Conservation (phyloP, 345 rosid genomes). For the Atalantia buxifolia region DNA sequence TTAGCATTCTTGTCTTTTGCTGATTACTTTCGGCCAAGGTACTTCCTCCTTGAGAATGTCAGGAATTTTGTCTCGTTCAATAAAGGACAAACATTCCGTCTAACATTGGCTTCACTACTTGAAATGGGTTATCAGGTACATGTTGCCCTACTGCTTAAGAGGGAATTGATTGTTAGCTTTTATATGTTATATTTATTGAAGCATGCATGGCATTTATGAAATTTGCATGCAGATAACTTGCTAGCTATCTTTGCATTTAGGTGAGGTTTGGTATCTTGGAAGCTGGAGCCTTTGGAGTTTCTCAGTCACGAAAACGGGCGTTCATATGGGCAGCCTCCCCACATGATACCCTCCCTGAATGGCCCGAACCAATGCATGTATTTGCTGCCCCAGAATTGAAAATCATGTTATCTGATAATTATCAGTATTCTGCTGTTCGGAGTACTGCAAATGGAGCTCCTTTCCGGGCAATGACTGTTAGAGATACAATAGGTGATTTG, state of each 20-base stretch:
- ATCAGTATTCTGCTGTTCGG: conserved; percentile 45
- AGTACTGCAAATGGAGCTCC: conserved; percentile 59
- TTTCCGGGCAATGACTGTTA: conserved; percentile 66
- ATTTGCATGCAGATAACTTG: background rate
- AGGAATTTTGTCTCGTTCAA: conserved; percentile 79
- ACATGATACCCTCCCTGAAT: conserved; percentile 76
- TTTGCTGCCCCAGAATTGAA: conserved; percentile 63
- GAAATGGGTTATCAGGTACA: conserved; percentile 60
- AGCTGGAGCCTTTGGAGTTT: conserved; percentile 91
- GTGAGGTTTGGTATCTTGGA: conserved; percentile 96
- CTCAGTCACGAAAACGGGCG: conserved; percentile 88
- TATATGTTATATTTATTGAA: background rate
- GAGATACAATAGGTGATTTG: conserved; percentile 90
- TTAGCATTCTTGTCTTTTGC: conserved; percentile 61
- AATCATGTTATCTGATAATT: conserved; percentile 42
- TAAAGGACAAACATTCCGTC: conserved; percentile 77
- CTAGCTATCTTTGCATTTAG: conserved; percentile 28
- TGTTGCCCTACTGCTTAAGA: background rate
- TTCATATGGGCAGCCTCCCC: conserved; percentile 97
- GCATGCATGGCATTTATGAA: background rate
- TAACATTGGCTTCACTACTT: conserved; percentile 66
- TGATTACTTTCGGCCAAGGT: conserved; percentile 86
- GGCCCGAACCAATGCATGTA: conserved; percentile 99
- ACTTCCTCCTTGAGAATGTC: conserved; percentile 89
- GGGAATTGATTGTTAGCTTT: background rate